Percentiles rank a stretch among this genome's conserved stretches.
These are phyloP conservation scores for Berkeleyomyces basicola DNA, from an alignment of 2,329 filamentous ascomycete species.

Conservation along the genomic window DNA sequence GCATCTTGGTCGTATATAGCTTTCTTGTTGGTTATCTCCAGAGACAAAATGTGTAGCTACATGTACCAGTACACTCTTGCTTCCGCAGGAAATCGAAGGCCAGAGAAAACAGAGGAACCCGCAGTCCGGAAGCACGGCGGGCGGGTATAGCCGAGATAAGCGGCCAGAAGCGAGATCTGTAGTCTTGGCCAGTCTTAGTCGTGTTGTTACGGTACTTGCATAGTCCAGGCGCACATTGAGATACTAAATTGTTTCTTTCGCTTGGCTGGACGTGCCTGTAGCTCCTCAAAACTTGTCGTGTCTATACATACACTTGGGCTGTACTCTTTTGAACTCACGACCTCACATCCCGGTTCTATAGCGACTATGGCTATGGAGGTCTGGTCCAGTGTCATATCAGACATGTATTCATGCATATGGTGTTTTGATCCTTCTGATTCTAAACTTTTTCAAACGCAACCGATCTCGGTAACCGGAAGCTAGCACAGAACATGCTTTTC, in stretches of 20 bases:
- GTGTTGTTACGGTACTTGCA: neutral
- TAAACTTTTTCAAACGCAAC: constrained; percentile 52
- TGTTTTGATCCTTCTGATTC: neutral
- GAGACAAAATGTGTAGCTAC: no score
- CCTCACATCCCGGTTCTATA: no score
- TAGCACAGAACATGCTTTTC: constrained; percentile 95
- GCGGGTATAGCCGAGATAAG: neutral
- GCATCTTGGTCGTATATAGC: neutral
- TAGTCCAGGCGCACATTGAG: neutral
- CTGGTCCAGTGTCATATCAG: no score
- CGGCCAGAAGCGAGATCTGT: neutral
- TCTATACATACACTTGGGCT: no score
- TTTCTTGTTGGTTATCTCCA: no score
- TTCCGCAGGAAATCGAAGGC: neutral
- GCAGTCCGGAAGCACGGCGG: neutral
- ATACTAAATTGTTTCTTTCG: no score
- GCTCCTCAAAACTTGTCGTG: no score
- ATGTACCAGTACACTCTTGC: neutral
- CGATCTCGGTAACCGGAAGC: constrained; percentile 65
- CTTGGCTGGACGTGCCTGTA: no score
- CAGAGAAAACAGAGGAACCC: neutral
- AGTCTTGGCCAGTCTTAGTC: neutral
- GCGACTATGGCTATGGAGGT: no score
- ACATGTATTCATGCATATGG: neutral
- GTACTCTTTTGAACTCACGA: no score